Percentiles rank a stretch among this genome's conserved stretches.
Conservation (phyloP, 352 stramenopile species). For the Phytophthora aleatoria region DNA sequence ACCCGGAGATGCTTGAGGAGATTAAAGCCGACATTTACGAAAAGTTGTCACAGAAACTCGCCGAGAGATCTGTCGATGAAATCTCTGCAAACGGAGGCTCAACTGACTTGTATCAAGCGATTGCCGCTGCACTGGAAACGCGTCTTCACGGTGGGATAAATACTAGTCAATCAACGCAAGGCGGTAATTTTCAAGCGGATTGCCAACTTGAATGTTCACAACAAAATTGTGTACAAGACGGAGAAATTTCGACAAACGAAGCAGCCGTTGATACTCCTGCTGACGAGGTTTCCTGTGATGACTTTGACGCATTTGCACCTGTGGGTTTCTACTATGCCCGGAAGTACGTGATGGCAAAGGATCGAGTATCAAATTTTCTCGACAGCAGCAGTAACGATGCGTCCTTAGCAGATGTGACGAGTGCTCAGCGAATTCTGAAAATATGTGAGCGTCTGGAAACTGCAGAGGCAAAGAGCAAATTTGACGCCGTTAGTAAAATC, state of each 20-base stretch:
- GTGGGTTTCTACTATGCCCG: conserved; percentile 49
- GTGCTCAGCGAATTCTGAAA: conserved; percentile 56
- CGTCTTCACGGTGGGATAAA: conserved; percentile 50
- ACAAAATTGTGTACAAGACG: conserved; percentile 5
- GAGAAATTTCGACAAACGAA: background rate
- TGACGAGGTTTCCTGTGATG: conserved; percentile 44
- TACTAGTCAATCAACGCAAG: conserved; percentile 22
- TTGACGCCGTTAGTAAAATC: conserved; percentile 60
- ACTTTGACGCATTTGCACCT: conserved; percentile 56
- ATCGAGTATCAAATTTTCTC: conserved; percentile 27
- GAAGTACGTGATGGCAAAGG: conserved; percentile 52
- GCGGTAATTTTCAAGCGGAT: background rate
- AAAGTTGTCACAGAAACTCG: conserved; percentile 52
- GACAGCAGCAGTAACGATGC: conserved; percentile 19
- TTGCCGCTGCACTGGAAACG: conserved; percentile 51
- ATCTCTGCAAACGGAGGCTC: conserved; percentile 14
- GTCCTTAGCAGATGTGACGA: conserved; percentile 23
- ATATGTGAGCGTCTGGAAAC: conserved; percentile 60
- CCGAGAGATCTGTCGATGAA: conserved; percentile 6
- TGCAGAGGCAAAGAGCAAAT: conserved; percentile 46
- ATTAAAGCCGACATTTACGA: conserved; percentile 72
- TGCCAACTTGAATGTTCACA: conserved; percentile 4
- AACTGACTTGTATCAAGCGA: conserved; percentile 53
- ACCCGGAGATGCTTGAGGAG: conserved; percentile 48
- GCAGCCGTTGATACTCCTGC: background rate